Conservation (phyloP, 148 eudicot genomes). For the Fallopia convolvulus region DNA sequence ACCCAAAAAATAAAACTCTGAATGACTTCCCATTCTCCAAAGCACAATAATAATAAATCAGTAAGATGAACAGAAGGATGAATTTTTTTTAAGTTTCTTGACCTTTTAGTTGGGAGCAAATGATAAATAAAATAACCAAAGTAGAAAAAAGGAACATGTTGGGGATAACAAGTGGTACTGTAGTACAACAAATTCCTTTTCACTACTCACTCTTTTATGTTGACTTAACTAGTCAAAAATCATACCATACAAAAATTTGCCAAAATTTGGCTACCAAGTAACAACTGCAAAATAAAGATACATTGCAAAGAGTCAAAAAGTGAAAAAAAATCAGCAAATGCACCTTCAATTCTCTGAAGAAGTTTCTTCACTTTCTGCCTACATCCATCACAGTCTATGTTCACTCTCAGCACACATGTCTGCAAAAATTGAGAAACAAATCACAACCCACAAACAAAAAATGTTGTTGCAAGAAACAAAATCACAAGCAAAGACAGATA, state of each 20-base stretch:
- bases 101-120: slow-evolving; percentile 1
- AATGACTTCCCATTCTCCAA: neutral
- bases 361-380: slow-evolving; percentile 73
- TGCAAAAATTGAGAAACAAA: slow-evolving; percentile 16
- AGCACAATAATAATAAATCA: neutral
- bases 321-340: neutral
- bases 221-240: slow-evolving; percentile 2
- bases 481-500: neutral
- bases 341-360: slow-evolving; percentile 76
- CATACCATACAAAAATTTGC: neutral
- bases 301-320: neutral
- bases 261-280: neutral
- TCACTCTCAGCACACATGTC: slow-evolving; percentile 66
- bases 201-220: neutral
- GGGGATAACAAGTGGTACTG: neutral
- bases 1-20: neutral
- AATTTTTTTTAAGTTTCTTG: neutral
- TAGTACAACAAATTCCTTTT: slow-evolving; percentile 7
- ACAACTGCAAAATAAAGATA: neutral
- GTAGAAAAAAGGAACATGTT: neutral
- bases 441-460: neutral
- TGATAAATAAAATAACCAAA: neutral
- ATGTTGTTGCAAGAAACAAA: neutral
- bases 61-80: neutral
- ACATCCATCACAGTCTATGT: slow-evolving; percentile 81